Evolutionary conservation across 2,329 filamentous ascomycete genomes (phyloP).

Genomic region (Falciphora oryzae): DNA sequence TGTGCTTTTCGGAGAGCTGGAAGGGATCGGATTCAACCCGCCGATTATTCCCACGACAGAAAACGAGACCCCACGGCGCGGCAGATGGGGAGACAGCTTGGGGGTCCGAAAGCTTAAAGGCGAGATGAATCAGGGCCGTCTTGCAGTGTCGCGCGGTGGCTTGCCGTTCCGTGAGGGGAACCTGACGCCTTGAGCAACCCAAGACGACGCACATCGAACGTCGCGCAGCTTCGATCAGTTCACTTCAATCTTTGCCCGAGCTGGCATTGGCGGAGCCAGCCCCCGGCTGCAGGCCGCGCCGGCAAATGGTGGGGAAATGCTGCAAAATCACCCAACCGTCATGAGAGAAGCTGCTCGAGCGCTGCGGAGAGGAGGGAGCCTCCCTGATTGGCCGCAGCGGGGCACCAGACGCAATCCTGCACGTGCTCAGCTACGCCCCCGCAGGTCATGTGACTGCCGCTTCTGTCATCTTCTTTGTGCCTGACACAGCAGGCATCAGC

Average conservation of each 20-base stretch:
- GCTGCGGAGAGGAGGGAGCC: background rate
- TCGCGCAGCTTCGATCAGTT: background rate
- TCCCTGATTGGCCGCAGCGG: background rate
- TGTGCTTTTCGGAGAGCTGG: background rate
- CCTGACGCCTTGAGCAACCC: background rate
- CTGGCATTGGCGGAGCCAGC: background rate
- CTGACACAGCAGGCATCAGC: background rate
- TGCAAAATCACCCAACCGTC: background rate
- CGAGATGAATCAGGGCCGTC: background rate
- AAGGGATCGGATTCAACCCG: background rate
- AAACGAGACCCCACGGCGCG: background rate
- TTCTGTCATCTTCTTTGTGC: background rate
- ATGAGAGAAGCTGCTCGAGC: background rate
- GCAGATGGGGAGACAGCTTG: background rate
- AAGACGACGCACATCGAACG: background rate
- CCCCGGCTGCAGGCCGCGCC: background rate
- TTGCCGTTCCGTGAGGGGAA: constrained; percentile 5
- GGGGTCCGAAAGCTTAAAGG: background rate
- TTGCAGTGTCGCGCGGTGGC: background rate
- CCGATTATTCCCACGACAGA: background rate
- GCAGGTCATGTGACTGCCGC: background rate
- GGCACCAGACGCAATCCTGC: background rate
- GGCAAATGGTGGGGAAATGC: background rate
- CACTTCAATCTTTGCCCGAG: constrained; percentile 5
- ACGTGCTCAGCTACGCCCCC: background rate